Evolutionary conservation across 139 green algal species (phyloP).

Genomic region (Diplosphaera chodatii): DNA sequence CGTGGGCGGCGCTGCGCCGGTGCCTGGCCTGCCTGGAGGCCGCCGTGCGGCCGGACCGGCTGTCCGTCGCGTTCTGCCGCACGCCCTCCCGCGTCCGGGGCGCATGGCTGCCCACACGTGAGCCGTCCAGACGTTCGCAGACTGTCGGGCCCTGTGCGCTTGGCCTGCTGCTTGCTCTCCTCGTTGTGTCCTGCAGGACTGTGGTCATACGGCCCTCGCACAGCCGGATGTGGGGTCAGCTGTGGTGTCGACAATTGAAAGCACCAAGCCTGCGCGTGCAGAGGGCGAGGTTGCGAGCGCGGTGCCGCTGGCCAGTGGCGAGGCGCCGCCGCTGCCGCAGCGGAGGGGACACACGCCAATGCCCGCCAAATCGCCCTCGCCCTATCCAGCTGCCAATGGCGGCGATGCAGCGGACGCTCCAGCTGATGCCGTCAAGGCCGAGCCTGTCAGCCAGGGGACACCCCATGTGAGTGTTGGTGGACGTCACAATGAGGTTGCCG

Average conservation of each 20-base stretch:
- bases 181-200: too few relatives aligned
- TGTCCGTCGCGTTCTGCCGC: constrained; percentile 24
- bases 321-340: constrained; percentile 8
- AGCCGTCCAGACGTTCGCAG: too few relatives aligned
- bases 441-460: too few relatives aligned
- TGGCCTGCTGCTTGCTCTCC: too few relatives aligned
- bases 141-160: too few relatives aligned
- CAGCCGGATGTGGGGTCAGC: too few relatives aligned
- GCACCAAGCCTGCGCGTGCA: too few relatives aligned
- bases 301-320: constrained; percentile 8
- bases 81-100: constrained; percentile 43
- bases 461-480: too few relatives aligned
- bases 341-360: not conserved
- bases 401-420: not conserved
- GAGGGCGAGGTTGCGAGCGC: constrained; percentile 28
- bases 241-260: too few relatives aligned
- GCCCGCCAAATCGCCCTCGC: not conserved
- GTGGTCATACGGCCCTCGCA: too few relatives aligned
- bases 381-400: not conserved
- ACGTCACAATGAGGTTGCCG: too few relatives aligned
- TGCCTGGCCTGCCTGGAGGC: constrained; percentile 52
- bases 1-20: constrained; percentile 27
- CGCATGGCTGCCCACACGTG: constrained; percentile 49
- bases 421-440: too few relatives aligned
- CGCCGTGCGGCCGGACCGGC: constrained; percentile 21